Conservation (phyloP, 176 grass and related monocot species). For the Zea mays region DNA sequence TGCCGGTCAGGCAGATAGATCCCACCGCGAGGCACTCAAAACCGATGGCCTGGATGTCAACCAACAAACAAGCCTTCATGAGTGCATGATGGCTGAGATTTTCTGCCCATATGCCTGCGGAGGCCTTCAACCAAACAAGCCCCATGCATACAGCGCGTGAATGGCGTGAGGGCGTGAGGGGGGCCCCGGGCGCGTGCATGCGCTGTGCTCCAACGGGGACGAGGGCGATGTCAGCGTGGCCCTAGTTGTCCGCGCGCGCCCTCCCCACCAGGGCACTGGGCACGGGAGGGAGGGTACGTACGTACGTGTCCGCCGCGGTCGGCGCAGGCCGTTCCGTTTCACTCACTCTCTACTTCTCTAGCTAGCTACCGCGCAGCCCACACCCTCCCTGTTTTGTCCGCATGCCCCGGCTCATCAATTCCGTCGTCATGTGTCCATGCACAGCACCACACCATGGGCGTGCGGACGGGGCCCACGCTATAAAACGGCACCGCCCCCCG, state of each 20-base stretch:
- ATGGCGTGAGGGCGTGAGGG: background rate
- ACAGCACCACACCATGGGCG: background rate
- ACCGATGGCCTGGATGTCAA: too few relatives aligned
- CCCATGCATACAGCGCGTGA: slow-evolving; percentile 25
- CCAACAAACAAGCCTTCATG: too few relatives aligned
- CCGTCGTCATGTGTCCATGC: background rate
- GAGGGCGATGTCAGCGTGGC: slow-evolving; percentile 33
- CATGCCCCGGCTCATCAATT: slow-evolving; percentile 32
- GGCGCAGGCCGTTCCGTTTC: slow-evolving; percentile 26
- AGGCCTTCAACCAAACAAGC: too few relatives aligned
- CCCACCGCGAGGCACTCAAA: too few relatives aligned
- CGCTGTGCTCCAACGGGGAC: background rate
- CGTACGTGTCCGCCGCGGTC: background rate
- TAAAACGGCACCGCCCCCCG: slow-evolving; percentile 31
- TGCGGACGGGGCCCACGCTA: background rate
- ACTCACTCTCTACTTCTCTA: background rate
- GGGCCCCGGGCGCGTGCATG: background rate
- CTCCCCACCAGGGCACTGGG: slow-evolving; percentile 33
- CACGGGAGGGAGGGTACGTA: slow-evolving; percentile 19
- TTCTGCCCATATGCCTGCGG: too few relatives aligned
- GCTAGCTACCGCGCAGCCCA: background rate
- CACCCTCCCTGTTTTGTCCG: slow-evolving; percentile 36
- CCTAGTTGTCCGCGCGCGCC: slow-evolving; percentile 25
- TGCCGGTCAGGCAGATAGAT: too few relatives aligned
- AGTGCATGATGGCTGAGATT: too few relatives aligned